A percentile compares a stretch with the other conserved stretches of the same genome.
Evolutionary conservation across 2,329 filamentous ascomycete species (phyloP).

Genomic region (Fulvia fulva): DNA sequence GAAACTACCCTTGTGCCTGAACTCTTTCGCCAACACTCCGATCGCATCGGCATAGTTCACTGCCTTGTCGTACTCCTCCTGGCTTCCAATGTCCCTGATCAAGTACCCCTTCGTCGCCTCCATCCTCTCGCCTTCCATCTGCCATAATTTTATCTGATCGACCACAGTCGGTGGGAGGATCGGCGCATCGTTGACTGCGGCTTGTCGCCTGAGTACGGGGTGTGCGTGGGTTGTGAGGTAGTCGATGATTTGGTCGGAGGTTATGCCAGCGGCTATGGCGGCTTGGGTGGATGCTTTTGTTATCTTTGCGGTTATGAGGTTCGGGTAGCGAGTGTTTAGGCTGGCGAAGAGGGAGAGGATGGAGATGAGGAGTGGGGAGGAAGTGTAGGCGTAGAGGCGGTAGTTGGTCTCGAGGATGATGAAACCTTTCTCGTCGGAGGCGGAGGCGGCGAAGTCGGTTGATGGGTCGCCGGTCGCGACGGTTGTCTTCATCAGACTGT

Average conservation of each 20-base stretch:
- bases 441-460: conserved; percentile 35
- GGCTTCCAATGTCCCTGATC: conserved; percentile 72
- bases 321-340: conserved; percentile 85
- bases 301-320: conserved; percentile 87
- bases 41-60: conserved; percentile 79
- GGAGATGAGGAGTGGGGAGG: conserved; percentile 88
- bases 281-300: conserved; percentile 83
- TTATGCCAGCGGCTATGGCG: conserved; percentile 78
- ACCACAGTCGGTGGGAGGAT: conserved; percentile 92
- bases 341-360: conserved; percentile 86
- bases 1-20: conserved; percentile 74
- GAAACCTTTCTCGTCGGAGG: conserved; percentile 61
- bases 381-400: conserved; percentile 93
- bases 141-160: conserved; percentile 96
- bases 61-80: conserved; percentile 66
- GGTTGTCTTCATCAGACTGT: conserved; percentile 62
- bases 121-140: conserved; percentile 94
- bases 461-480: conserved; percentile 36
- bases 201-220: conserved; percentile 77
- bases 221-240: conserved; percentile 92
- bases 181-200: conserved; percentile 47
- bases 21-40: conserved; percentile 85
- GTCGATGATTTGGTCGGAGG: conserved; percentile 87
- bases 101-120: conserved; percentile 77
- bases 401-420: conserved; percentile 98